A percentile compares a stretch with the other conserved stretches of the same genome.
phyloP scores from a whole-genome alignment of 441 rosid genomes.

The Euphorbia corollata region DNA sequence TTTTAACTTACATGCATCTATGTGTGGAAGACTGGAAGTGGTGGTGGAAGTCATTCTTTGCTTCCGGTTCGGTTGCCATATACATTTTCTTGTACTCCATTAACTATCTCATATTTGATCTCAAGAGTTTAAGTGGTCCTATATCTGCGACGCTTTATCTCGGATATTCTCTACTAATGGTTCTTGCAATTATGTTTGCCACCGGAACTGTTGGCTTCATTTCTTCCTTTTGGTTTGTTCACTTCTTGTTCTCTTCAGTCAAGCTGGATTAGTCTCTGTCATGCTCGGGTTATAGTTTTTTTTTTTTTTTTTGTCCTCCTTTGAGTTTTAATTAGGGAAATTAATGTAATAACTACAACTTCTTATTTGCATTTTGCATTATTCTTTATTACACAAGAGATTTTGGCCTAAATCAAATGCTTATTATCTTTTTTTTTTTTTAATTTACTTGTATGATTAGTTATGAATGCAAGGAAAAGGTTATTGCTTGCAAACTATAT shows the following conservation, averaged over 20 bases:
- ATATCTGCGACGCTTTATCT: constrained; percentile 68
- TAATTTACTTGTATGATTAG: background rate
- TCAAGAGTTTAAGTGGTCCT: constrained; percentile 67
- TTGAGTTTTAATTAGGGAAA: constrained; percentile 26
- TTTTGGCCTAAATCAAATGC: constrained; percentile 11
- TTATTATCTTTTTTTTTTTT: background rate
- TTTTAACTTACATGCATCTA: constrained; percentile 71
- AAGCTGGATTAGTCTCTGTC: constrained; percentile 51
- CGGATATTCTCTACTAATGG: constrained; percentile 75
- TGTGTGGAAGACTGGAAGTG: constrained; percentile 82
- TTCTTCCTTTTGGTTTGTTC: constrained; percentile 82
- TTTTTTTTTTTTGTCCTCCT: background rate
- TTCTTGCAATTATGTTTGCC: constrained; percentile 65
- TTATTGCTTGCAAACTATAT: too few species aligned
- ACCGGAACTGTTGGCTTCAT: constrained; percentile 81
- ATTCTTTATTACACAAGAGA: constrained; percentile 20
- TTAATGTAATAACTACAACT: constrained; percentile 32
- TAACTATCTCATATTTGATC: constrained; percentile 71
- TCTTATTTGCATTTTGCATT: constrained; percentile 21
- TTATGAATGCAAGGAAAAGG: background rate
- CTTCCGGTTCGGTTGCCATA: constrained; percentile 75
- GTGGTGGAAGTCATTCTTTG: constrained; percentile 93
- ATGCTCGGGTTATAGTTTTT: constrained; percentile 1
- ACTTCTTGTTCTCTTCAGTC: constrained; percentile 79
- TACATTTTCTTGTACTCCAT: constrained; percentile 70